phyloP scores from a whole-genome alignment of 768 basidiomycete genomes.

The Ramaria rubella region DNA sequence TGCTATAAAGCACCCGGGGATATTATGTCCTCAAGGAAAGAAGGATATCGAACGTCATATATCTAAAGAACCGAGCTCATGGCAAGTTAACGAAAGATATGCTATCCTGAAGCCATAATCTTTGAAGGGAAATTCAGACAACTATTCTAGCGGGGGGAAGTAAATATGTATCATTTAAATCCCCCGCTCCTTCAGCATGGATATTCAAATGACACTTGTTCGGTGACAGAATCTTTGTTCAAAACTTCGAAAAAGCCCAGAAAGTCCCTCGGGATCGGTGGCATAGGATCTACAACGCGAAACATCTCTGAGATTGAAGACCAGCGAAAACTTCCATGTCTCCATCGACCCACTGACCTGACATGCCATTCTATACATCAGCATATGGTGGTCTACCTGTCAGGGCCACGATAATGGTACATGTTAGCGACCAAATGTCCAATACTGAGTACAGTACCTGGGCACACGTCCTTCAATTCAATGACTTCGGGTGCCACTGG shows the following conservation, averaged over 20 bases:
- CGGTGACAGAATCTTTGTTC: constrained; percentile 76
- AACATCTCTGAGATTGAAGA: constrained; percentile 71
- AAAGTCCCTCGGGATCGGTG: constrained; percentile 75
- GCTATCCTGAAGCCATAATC: constrained; percentile 86
- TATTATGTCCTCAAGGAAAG: constrained; percentile 31
- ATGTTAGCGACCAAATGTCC: constrained; percentile 94
- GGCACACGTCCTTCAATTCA: constrained; percentile 86
- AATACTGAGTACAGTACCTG: no score
- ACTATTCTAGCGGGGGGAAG: not conserved
- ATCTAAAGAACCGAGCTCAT: constrained; percentile 83
- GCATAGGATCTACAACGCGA: constrained; percentile 87
- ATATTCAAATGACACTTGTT: constrained; percentile 82
- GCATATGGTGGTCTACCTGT: constrained; percentile 90
- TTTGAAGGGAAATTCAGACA: constrained; percentile 32
- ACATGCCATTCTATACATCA: constrained; percentile 85
- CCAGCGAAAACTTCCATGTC: not conserved
- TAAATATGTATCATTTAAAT: constrained; percentile 53
- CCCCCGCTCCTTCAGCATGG: constrained; percentile 79
- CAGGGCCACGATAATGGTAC: constrained; percentile 89
- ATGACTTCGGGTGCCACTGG: constrained; percentile 95
- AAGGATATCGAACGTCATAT: constrained; percentile 52
- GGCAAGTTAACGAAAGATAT: constrained; percentile 90
- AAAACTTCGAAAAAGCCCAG: constrained; percentile 79
- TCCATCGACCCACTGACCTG: constrained; percentile 44
- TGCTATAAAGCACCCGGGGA: not conserved